Evolutionary conservation across 305 asterid genomes (phyloP).

Genomic region (Striga hermonthica): DNA sequence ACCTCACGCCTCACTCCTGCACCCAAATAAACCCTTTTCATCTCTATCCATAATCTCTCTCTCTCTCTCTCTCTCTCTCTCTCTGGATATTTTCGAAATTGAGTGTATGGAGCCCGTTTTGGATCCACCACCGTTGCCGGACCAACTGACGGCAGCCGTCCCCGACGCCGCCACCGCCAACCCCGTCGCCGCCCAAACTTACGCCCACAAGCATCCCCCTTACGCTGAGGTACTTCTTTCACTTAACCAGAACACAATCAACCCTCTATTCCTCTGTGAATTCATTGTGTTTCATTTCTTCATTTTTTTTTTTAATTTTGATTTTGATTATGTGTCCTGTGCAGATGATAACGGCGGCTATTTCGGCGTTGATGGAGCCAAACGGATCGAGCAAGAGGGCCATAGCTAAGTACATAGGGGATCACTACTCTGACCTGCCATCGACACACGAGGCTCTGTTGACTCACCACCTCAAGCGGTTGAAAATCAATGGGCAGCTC

Average conservation of each 20-base stretch:
- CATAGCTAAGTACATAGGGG: conserved; percentile 58
- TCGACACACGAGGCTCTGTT: conserved; percentile 50
- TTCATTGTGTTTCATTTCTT: background rate
- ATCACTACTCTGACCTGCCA: conserved; percentile 47
- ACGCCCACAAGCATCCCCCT: conserved; percentile 46
- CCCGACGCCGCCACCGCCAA: conserved; percentile 29
- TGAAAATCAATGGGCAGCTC: conserved; percentile 53
- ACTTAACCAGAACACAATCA: background rate
- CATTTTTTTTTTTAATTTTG: conserved; percentile 2
- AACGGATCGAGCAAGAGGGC: conserved; percentile 76
- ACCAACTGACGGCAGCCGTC: conserved; percentile 29
- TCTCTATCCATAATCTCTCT: too few species aligned
- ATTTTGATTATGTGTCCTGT: conserved; percentile 17
- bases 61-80: too few species aligned
- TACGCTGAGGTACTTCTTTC: conserved; percentile 54
- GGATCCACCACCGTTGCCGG: conserved; percentile 43
- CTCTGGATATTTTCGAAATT: too few species aligned
- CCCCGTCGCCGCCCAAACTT: conserved; percentile 27
- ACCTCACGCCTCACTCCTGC: too few species aligned
- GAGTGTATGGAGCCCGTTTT: conserved; percentile 42
- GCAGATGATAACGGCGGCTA: conserved; percentile 75
- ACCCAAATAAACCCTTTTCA: too few species aligned
- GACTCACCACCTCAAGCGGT: conserved; percentile 52
- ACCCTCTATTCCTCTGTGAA: background rate
- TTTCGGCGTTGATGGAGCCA: conserved; percentile 58